Percentiles rank a stretch among this genome's conserved stretches.
Evolutionary conservation across 257 asterid genomes (phyloP).

Genomic region (Solanum etuberosum): DNA sequence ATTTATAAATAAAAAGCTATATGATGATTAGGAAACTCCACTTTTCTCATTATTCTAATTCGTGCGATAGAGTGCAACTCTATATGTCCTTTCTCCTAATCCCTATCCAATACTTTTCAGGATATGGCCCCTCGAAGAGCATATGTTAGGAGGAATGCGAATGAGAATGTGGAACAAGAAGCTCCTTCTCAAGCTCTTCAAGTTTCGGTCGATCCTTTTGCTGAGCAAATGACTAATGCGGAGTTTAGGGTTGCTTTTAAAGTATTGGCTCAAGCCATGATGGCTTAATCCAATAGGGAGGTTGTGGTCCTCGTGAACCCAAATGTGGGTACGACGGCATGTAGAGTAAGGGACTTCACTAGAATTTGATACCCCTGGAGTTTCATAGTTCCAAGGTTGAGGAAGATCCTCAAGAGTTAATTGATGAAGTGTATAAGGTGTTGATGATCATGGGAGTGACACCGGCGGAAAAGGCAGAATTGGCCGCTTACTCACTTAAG

Average conservation of each 20-base stretch:
- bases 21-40: too few species aligned
- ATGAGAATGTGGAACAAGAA: too few species aligned
- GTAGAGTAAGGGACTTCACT: not conserved
- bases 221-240: not conserved
- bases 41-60: too few species aligned
- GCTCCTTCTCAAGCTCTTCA: too few species aligned
- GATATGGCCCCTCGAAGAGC: too few species aligned
- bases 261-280: not conserved
- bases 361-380: not conserved
- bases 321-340: fast-evolving
- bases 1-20: too few species aligned
- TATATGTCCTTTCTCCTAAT: too few species aligned
- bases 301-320: not conserved
- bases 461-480: not conserved
- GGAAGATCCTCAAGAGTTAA: not conserved
- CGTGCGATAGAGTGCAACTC: too few species aligned
- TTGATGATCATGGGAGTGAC: not conserved
- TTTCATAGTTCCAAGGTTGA: not conserved
- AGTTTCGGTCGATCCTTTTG: not conserved
- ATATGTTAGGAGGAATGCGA: too few species aligned
- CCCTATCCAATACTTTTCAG: too few species aligned
- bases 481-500: not conserved
- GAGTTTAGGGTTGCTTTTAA: not conserved
- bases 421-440: not conserved
- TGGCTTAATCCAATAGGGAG: not conserved